phyloP scores from a whole-genome alignment of 768 basidiomycete genomes.

The Trametes elegans region DNA sequence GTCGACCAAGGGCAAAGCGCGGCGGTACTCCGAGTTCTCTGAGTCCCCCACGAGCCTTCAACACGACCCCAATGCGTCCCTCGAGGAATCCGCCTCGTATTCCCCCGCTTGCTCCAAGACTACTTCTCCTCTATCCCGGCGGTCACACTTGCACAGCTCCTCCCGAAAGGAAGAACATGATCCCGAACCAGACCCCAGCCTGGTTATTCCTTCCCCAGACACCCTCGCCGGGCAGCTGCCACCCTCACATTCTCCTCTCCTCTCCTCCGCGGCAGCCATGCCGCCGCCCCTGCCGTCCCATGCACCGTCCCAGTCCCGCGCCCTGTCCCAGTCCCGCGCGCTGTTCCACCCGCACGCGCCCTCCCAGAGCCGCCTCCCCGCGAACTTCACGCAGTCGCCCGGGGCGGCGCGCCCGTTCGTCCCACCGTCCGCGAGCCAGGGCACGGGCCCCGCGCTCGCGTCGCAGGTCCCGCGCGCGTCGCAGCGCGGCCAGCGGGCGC shows the following conservation, averaged over 20 bases:
- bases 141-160: not conserved
- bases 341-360: not conserved
- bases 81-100: not conserved
- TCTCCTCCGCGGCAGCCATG: not conserved
- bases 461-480: not conserved
- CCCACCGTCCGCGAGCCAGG: not conserved
- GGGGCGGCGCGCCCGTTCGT: slow-evolving; percentile 4
- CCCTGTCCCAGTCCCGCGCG: not conserved
- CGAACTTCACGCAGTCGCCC: not conserved
- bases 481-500: not conserved
- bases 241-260: too few species aligned
- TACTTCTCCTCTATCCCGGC: not conserved
- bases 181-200: not conserved
- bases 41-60: slow-evolving; percentile 1
- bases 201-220: not conserved
- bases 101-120: not conserved
- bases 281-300: not conserved
- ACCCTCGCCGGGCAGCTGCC: not conserved
- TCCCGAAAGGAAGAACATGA: too few species aligned
- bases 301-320: not conserved
- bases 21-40: not conserved
- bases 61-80: not conserved
- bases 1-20: not conserved
- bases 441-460: not conserved
- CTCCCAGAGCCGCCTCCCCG: not conserved